Conservation (phyloP, 2,329 filamentous ascomycete genomes). For the Fusarium compactum region DNA sequence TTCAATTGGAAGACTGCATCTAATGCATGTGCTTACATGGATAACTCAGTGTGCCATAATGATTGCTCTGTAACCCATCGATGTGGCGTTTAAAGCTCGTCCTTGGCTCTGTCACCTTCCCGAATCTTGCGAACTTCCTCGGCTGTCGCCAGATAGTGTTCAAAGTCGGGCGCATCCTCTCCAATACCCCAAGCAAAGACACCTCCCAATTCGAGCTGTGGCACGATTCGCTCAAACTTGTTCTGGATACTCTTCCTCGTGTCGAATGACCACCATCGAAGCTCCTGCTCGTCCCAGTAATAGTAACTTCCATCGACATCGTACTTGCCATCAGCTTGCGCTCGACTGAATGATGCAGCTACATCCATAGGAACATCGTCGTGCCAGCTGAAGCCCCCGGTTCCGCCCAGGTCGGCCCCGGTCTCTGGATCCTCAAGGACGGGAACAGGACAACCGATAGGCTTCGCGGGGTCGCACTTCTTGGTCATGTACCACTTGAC, state of each 20-base stretch:
- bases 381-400: slow-evolving; percentile 71
- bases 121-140: slow-evolving; percentile 39
- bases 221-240: slow-evolving; percentile 73
- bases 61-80: background rate
- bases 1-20: slow-evolving; percentile 17
- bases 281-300: slow-evolving; percentile 71
- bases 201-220: slow-evolving; percentile 70
- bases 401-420: slow-evolving; percentile 68
- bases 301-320: slow-evolving; percentile 74
- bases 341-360: slow-evolving; percentile 67
- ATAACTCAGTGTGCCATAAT: slow-evolving; percentile 18
- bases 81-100: slow-evolving; percentile 47
- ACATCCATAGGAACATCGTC: slow-evolving; percentile 66
- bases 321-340: slow-evolving; percentile 64
- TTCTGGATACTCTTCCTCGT: slow-evolving; percentile 68
- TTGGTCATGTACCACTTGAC: slow-evolving; percentile 72
- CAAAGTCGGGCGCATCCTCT: slow-evolving; percentile 68
- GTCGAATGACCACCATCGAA: slow-evolving; percentile 81
- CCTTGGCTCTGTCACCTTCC: slow-evolving; percentile 33
- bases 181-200: slow-evolving; percentile 82
- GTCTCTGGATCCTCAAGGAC: slow-evolving; percentile 68
- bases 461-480: slow-evolving; percentile 55
- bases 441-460: slow-evolving; percentile 67
- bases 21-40: slow-evolving; percentile 15
- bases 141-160: slow-evolving; percentile 54